A percentile compares a stretch with the other conserved stretches of the same genome.
Conservation (phyloP, 1,284 basidiomycete species). For the Cutaneotrichosporon sp. region DNA sequence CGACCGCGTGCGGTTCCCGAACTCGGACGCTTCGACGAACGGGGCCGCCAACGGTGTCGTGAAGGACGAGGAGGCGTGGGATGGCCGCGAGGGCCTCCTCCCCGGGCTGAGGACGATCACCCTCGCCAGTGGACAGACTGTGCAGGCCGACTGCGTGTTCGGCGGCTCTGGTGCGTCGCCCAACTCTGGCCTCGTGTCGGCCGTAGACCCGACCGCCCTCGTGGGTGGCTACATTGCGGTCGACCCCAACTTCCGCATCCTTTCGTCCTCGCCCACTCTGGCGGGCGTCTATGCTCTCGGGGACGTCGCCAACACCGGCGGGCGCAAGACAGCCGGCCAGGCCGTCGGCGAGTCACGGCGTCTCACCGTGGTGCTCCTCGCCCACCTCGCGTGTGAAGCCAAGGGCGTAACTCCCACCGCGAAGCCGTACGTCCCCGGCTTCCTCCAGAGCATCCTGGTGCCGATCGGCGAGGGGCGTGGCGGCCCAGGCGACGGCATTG, state of each 20-base stretch:
- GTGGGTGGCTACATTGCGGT: constrained; percentile 47
- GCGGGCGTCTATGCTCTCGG: constrained; percentile 45
- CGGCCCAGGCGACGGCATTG: constrained; percentile 9
- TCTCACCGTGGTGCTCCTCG: constrained; percentile 2
- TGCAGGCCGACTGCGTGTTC: constrained; percentile 55
- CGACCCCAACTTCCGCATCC: constrained; percentile 40
- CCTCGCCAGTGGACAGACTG: constrained; percentile 35
- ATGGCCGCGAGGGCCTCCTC: constrained; percentile 33
- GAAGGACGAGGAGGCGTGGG: constrained; percentile 23
- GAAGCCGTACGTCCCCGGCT: neutral
- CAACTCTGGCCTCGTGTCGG: constrained; percentile 44
- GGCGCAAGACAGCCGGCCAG: constrained; percentile 16
- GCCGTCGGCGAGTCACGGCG: constrained; percentile 2
- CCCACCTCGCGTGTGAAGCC: neutral
- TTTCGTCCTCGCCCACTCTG: constrained; percentile 14
- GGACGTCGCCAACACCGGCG: constrained; percentile 29
- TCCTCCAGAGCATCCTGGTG: neutral
- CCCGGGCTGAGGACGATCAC: constrained; percentile 36
- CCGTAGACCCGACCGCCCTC: constrained; percentile 29
- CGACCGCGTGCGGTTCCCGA: constrained; percentile 38
- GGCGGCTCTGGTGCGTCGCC: constrained; percentile 52
- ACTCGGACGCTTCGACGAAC: neutral
- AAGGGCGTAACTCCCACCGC: too few relatives aligned
- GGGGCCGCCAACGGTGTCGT: constrained; percentile 4
- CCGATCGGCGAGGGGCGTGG: constrained; percentile 14